These are phyloP conservation scores for Phaffia tasmanica DNA, from an alignment of 768 basidiomycete genomes.

Conservation along the genomic window DNA sequence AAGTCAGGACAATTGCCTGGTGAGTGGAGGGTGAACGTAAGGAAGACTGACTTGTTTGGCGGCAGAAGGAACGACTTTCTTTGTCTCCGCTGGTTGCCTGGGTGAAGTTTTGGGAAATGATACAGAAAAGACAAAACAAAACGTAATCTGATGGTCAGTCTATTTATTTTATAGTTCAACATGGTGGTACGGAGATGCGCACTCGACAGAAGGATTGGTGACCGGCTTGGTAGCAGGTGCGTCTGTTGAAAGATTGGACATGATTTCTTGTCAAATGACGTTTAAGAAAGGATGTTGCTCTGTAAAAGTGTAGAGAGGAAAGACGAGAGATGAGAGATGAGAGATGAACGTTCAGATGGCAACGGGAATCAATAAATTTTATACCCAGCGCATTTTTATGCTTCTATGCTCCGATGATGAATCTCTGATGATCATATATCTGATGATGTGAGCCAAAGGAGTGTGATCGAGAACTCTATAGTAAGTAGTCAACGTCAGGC, in stretches of 20 bases:
- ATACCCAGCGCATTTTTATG: too few relatives aligned
- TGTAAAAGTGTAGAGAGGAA: background rate
- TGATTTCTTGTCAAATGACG: background rate
- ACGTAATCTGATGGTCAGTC: too few relatives aligned
- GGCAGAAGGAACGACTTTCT: background rate
- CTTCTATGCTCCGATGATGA: too few relatives aligned
- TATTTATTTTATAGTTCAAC: too few relatives aligned
- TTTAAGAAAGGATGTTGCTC: background rate
- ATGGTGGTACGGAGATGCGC: background rate
- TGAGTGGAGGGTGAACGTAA: background rate
- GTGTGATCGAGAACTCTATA: too few relatives aligned
- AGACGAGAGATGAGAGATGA: background rate
- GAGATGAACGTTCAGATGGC: too few relatives aligned
- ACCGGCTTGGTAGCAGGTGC: slow-evolving; percentile 2
- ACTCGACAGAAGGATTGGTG: slow-evolving; percentile 4
- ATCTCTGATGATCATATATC: too few relatives aligned
- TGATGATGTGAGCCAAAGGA: too few relatives aligned
- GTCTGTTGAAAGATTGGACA: background rate
- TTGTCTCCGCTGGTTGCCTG: background rate
- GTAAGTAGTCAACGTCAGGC: too few relatives aligned
- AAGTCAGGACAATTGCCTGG: background rate
- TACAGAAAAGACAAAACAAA: background rate
- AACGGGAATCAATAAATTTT: too few relatives aligned
- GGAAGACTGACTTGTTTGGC: background rate
- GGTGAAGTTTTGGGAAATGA: background rate